Evolutionary conservation across 2,329 filamentous ascomycete species (phyloP), one percentile per base, ranked within the genome.

Genomic region (Mollisiaceae sp.): DNA sequence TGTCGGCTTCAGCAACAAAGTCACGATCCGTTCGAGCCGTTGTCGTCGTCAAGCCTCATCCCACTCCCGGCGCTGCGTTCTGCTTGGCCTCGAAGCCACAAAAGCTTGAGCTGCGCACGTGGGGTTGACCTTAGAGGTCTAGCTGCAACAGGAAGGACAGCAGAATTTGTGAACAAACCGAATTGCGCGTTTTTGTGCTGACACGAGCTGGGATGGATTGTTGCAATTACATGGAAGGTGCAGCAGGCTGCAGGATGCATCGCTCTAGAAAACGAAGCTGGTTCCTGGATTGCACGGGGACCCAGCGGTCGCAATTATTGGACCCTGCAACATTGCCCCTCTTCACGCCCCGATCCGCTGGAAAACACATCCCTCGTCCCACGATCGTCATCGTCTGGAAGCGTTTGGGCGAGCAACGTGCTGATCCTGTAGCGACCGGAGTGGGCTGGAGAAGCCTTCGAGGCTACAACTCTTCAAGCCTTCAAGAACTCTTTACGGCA

Each of bases 271-370:
- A 22, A 39, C 27, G 35, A 41, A 54, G 38, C 39, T 60, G 55
- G 24, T 59, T 59, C 52, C 43, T 63, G 60, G 22, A 35, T 60
- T 50, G 60, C 65, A 67, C 65, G 65, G 60, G 65, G 32, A 61
- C 47, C n/a, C 5, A 20, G 27, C 20, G 41, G 22, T 54, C 36
- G 45, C 22, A 47, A 4, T 60, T 27, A 67, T 67, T 67, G 65
- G 65, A 52, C 54, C n/a, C 24, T 41, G 24, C 5, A 22, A 41
- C 20, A 47, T 27, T 14, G 4, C 6, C 4, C 2, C 22, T 32
- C 27, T 54, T 8, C 50, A n/a, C 50, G 24, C 45, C 45, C n/a
- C 45, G 12, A 50, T 20, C 45, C 8, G 45, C 45, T 50, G n/a
- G 45, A 22, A 50, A 50, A 43, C n/a, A 3, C 27, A 32, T 32